These are phyloP conservation scores for Teratosphaeriaceae sp. DNA, from an alignment of 2,329 filamentous ascomycete species.

Conservation along the genomic window DNA sequence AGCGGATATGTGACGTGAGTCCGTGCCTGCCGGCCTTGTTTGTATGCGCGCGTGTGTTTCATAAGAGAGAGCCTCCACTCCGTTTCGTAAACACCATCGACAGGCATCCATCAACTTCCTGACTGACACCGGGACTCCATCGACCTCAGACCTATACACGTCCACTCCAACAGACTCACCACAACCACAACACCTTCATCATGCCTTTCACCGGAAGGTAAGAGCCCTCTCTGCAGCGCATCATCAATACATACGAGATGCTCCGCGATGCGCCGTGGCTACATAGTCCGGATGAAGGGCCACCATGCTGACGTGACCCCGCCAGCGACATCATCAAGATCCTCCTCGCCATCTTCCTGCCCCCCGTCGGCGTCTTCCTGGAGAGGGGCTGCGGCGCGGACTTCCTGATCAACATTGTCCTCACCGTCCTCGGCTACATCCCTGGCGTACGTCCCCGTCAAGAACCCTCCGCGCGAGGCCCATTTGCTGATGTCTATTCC, in stretches of 20 bases:
- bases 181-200: conserved; percentile 25
- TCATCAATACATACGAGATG: too few species aligned
- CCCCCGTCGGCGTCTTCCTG: conserved; percentile 87
- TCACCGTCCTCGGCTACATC: conserved; percentile 59
- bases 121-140: neutral
- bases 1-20: too few species aligned
- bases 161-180: conserved; percentile 6
- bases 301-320: too few species aligned
- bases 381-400: conserved; percentile 85
- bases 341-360: conserved; percentile 83
- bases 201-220: conserved; percentile 55
- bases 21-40: too few species aligned
- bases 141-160: too few species aligned
- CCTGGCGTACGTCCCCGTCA: conserved; percentile 12
- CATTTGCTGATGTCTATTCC: neutral
- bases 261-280: too few species aligned
- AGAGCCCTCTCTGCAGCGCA: conserved; percentile 19
- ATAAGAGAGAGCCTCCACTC: too few species aligned
- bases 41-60: too few species aligned
- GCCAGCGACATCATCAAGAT: conserved; percentile 69
- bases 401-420: conserved; percentile 84
- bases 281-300: too few species aligned
- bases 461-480: neutral
- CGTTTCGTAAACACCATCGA: too few species aligned
- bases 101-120: too few species aligned